These are phyloP conservation scores for Pachysandra terminalis DNA, from an alignment of 164 flowering plant genomes.

Conservation along the genomic window DNA sequence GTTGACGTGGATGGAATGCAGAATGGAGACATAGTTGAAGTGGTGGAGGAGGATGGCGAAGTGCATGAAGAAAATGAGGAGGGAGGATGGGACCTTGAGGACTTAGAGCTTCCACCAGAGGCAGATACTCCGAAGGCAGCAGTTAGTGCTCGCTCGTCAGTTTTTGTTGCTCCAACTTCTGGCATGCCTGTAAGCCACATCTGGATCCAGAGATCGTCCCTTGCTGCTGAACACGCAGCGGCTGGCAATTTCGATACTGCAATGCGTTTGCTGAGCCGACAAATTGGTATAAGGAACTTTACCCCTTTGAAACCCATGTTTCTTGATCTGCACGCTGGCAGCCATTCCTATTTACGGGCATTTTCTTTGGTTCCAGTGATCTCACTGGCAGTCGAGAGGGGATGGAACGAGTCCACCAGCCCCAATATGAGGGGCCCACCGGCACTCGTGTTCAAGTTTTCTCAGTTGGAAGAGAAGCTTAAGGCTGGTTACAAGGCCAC, in stretches of 20 bases:
- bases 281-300: slow-evolving; percentile 8
- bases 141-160: too few relatives aligned
- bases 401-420: slow-evolving; percentile 7
- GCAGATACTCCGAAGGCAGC: too few relatives aligned
- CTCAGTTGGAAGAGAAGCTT: slow-evolving; percentile 10
- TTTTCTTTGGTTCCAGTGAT: slow-evolving; percentile 7
- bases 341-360: slow-evolving; percentile 7
- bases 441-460: slow-evolving; percentile 5
- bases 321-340: slow-evolving; percentile 5
- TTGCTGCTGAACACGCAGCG: slow-evolving; percentile 13
- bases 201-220: slow-evolving; percentile 2
- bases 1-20: too few relatives aligned
- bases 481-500: slow-evolving; percentile 14
- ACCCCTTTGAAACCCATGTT: slow-evolving; percentile 6
- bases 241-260: too few relatives aligned
- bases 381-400: slow-evolving; percentile 5
- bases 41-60: too few relatives aligned
- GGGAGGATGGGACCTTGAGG: too few relatives aligned
- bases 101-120: too few relatives aligned
- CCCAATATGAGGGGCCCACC: slow-evolving; percentile 7
- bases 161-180: too few relatives aligned
- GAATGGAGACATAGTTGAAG: too few relatives aligned
- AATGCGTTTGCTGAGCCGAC: too few relatives aligned
- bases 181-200: background rate
- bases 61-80: too few relatives aligned